phyloP scores from a whole-genome alignment of 179 eudicot genomes.

The Beta corolliflora region DNA sequence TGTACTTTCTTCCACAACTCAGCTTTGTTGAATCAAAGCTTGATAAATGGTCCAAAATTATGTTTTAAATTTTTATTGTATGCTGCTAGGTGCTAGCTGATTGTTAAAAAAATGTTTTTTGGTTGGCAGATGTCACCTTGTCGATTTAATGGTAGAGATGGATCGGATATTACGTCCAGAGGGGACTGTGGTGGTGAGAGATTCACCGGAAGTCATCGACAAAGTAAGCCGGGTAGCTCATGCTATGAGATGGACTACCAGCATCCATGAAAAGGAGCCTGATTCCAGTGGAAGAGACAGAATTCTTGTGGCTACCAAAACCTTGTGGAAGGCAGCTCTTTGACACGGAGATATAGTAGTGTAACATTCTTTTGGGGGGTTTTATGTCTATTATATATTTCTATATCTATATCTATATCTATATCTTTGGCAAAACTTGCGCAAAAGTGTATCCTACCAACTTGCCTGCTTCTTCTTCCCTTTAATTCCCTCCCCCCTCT shows the following conservation, averaged over 20 bases:
- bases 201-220: constrained; percentile 66
- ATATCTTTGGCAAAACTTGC: constrained; percentile 19
- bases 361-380: constrained; percentile 13
- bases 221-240: constrained; percentile 64
- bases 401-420: constrained; percentile 9
- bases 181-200: constrained; percentile 83
- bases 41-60: not conserved
- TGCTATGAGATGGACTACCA: constrained; percentile 63
- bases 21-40: not conserved
- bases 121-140: constrained; percentile 70
- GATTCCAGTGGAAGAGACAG: constrained; percentile 65
- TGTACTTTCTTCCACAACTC: not conserved
- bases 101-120: not conserved
- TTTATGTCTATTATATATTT: constrained; percentile 15
- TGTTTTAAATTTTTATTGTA: not conserved
- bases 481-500: not conserved
- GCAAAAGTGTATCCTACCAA: constrained; percentile 2
- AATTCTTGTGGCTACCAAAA: constrained; percentile 78
- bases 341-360: constrained; percentile 29
- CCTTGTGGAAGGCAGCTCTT: constrained; percentile 48
- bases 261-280: constrained; percentile 73
- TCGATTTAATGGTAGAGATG: constrained; percentile 83
- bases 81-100: not conserved
- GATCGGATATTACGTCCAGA: constrained; percentile 86
- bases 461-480: not conserved